phyloP scores from a whole-genome alignment of 805 yeast genomes.

The Citeromyces nyonsensis region DNA sequence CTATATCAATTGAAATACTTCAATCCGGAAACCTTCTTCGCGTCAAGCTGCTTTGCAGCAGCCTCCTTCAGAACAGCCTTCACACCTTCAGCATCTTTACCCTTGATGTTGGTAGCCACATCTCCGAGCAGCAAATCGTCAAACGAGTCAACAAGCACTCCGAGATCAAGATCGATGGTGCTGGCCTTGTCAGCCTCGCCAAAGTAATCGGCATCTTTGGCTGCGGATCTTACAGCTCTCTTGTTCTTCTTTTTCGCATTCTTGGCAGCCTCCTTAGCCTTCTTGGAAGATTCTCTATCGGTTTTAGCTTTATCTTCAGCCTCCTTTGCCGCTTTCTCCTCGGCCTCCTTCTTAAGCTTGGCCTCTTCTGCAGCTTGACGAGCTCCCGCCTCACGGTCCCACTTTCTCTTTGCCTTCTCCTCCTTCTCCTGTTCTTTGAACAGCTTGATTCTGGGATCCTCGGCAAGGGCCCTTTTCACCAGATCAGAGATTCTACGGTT shows the following conservation, averaged over 20 bases:
- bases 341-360: conserved; percentile 74
- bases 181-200: conserved; percentile 61
- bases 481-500: conserved; percentile 76
- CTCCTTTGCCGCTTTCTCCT: conserved; percentile 62
- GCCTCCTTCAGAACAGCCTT: conserved; percentile 44
- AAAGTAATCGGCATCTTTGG: conserved; percentile 74
- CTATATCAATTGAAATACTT: conserved; percentile 26
- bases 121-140: conserved; percentile 66
- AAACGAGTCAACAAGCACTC: conserved; percentile 60
- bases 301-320: conserved; percentile 49
- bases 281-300: conserved; percentile 14
- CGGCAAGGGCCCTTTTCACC: conserved; percentile 75
- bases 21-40: conserved; percentile 41
- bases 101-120: conserved; percentile 42
- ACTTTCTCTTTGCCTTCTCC: conserved; percentile 87
- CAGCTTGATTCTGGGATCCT: conserved; percentile 88
- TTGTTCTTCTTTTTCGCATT: conserved; percentile 85
- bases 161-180: conserved; percentile 66
- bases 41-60: conserved; percentile 34
- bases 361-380: conserved; percentile 94
- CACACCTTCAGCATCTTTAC: conserved; percentile 34
- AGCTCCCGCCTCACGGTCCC: conserved; percentile 97
- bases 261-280: conserved; percentile 91
- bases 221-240: conserved; percentile 50
- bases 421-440: conserved; percentile 91